Percentiles rank a stretch among this genome's conserved stretches.
Evolutionary conservation across 2,329 filamentous ascomycete species (phyloP).

Genomic region (Piedraia hortae): DNA sequence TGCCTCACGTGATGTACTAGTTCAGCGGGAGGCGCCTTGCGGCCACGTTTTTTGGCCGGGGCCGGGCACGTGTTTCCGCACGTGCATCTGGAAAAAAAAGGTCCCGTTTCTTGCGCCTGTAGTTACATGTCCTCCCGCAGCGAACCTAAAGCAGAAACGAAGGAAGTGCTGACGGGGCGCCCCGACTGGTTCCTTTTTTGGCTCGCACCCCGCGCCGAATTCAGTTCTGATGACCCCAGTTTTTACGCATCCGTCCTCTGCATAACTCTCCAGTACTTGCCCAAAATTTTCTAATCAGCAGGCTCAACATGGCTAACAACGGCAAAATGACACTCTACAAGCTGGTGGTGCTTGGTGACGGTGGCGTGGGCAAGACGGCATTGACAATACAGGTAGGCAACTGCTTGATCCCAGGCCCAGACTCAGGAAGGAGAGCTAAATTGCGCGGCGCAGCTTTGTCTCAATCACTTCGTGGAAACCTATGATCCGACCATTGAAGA

Average conservation of each 20-base stretch:
- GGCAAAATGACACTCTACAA: constrained; percentile 34
- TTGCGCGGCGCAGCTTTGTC: constrained; percentile 44
- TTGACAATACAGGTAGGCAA: constrained; percentile 53
- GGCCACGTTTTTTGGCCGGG: no score
- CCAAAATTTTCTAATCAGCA: no score
- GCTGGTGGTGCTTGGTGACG: constrained; percentile 87
- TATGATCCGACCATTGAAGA: constrained; percentile 43
- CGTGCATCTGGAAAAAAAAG: no score
- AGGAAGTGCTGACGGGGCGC: not conserved
- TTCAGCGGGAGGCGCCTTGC: no score
- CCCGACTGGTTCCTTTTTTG: no score
- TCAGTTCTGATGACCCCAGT: no score
- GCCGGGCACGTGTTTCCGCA: no score
- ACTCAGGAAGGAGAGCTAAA: constrained; percentile 1
- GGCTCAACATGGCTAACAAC: constrained; percentile 5
- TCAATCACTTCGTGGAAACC: constrained; percentile 96
- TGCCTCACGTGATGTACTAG: no score
- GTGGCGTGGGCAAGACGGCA: constrained; percentile 96
- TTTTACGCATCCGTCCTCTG: no score
- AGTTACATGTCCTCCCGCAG: not conserved
- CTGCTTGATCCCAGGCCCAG: not conserved
- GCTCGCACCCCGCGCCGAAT: no score
- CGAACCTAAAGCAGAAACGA: not conserved
- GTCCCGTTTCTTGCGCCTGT: not conserved
- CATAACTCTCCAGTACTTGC: no score